phyloP scores from a whole-genome alignment of 2,329 filamentous ascomycete species.

The Ophiostoma sp. region DNA sequence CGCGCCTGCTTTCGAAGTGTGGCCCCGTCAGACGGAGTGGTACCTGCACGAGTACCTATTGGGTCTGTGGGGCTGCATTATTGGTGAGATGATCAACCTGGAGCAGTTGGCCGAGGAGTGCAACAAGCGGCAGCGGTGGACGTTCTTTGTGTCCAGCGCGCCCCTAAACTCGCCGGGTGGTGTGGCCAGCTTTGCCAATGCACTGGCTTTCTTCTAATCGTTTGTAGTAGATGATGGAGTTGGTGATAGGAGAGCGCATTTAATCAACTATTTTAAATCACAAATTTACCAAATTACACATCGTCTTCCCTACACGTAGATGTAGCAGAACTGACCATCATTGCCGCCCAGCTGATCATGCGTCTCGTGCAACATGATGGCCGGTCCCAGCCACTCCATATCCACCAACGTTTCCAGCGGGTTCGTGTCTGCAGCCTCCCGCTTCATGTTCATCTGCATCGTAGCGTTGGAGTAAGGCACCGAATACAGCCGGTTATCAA shows the following conservation, averaged over 20 bases:
- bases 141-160: slow-evolving; percentile 22
- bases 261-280: neutral
- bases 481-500: slow-evolving; percentile 35
- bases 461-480: slow-evolving; percentile 34
- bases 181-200: slow-evolving; percentile 23
- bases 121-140: slow-evolving; percentile 24
- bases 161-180: slow-evolving; percentile 24
- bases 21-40: slow-evolving; percentile 28
- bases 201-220: slow-evolving; percentile 17
- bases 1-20: slow-evolving; percentile 60
- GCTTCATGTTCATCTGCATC: slow-evolving; percentile 27
- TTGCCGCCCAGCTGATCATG: slow-evolving; percentile 36
- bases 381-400: slow-evolving; percentile 34
- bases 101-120: slow-evolving; percentile 36
- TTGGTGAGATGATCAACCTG: slow-evolving; percentile 59
- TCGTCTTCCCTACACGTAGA: slow-evolving; percentile 32
- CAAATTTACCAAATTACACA: neutral
- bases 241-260: neutral
- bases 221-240: neutral
- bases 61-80: slow-evolving; percentile 53
- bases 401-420: slow-evolving; percentile 30
- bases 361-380: slow-evolving; percentile 32
- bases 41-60: slow-evolving; percentile 52
- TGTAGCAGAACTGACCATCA: slow-evolving; percentile 35
- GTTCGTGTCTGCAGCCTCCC: slow-evolving; percentile 13